phyloP scores from a whole-genome alignment of 192 early-diverging fungal species.

The Backusella morwellensis region DNA sequence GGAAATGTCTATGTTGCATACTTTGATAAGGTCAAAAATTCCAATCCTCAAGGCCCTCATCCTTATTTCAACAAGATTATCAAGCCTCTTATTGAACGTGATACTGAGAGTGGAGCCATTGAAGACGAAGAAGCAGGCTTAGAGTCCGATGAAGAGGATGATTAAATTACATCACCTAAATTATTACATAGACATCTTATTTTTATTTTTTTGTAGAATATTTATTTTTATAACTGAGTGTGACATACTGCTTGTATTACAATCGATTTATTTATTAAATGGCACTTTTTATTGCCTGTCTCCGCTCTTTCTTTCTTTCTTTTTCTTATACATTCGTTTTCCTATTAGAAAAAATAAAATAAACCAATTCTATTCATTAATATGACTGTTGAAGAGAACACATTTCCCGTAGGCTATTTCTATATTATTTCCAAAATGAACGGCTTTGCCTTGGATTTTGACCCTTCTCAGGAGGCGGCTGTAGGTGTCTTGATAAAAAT shows the following conservation, averaged over 20 bases:
- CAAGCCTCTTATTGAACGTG: slow-evolving; percentile 70
- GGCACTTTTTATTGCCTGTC: neutral
- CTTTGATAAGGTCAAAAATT: slow-evolving; percentile 78
- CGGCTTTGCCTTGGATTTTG: slow-evolving; percentile 19
- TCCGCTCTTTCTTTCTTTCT: neutral
- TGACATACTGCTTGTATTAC: neutral
- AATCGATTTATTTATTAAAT: neutral
- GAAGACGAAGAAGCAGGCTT: slow-evolving; percentile 39
- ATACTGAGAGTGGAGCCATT: slow-evolving; percentile 47
- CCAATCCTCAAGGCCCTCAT: slow-evolving; percentile 66
- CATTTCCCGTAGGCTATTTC: slow-evolving; percentile 21
- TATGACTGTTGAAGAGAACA: neutral
- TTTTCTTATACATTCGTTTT: neutral
- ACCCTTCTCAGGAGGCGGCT: neutral
- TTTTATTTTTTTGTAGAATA: neutral
- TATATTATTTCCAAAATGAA: slow-evolving; percentile 22
- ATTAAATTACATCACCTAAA: neutral
- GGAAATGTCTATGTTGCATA: slow-evolving; percentile 86
- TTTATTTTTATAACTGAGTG: neutral
- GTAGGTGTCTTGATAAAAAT: neutral
- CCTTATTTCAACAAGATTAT: slow-evolving; percentile 80
- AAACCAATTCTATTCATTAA: neutral
- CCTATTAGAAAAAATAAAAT: neutral
- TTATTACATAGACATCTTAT: neutral
- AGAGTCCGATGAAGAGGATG: slow-evolving; percentile 65